Conservation (phyloP, 23 red algal genomes). For the Gracilariopsis chorda region DNA sequence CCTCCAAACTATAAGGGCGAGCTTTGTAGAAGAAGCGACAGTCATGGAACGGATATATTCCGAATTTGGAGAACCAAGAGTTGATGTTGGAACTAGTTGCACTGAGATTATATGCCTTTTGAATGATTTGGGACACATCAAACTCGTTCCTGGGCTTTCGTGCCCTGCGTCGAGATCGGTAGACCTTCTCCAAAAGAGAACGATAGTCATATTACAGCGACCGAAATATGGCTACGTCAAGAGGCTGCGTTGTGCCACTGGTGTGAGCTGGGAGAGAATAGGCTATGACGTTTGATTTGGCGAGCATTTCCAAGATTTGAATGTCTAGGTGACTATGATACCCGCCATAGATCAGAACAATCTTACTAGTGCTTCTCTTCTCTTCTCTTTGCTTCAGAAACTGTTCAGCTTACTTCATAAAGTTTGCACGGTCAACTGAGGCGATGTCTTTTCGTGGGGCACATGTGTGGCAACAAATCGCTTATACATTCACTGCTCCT, state of each 20-base stretch:
- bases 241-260: neutral
- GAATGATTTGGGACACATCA: too few relatives aligned
- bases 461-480: neutral
- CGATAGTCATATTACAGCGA: neutral
- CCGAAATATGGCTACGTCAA: conserved; percentile 16
- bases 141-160: too few relatives aligned
- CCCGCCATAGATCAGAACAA: too few relatives aligned
- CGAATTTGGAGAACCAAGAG: too few relatives aligned
- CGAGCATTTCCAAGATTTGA: neutral
- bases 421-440: neutral
- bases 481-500: neutral
- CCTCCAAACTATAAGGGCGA: too few relatives aligned
- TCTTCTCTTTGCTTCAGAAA: neutral
- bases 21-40: too few relatives aligned
- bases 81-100: too few relatives aligned
- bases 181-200: neutral
- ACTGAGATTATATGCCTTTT: too few relatives aligned
- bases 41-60: too few relatives aligned
- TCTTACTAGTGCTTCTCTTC: neutral
- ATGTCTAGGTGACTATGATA: too few relatives aligned
- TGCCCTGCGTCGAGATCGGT: too few relatives aligned
- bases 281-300: neutral
- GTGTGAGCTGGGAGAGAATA: conserved; percentile 41
- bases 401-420: neutral
- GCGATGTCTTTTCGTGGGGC: neutral